phyloP scores from a whole-genome alignment of 108 stramenopile species.

The Nitzschia palea region DNA sequence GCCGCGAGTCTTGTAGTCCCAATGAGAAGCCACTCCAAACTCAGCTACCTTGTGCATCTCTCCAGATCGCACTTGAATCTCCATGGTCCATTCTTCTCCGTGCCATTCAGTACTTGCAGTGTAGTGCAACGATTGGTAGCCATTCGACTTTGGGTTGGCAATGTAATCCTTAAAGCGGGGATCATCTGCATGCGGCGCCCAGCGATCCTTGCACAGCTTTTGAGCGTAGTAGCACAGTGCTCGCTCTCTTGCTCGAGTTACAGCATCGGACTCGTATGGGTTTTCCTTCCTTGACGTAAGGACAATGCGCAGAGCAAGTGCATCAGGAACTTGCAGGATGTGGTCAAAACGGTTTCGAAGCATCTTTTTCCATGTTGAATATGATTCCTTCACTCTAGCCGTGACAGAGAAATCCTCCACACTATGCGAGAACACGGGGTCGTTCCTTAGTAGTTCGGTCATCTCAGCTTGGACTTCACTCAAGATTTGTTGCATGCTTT shows the following conservation, averaged over 20 bases:
- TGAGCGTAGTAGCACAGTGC: conserved; percentile 82
- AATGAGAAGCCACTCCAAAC: conserved; percentile 84
- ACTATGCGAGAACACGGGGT: conserved; percentile 52
- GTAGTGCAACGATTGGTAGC: conserved; percentile 93
- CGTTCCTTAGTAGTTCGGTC: conserved; percentile 54
- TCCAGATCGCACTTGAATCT: conserved; percentile 81
- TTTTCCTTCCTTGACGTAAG: conserved; percentile 57
- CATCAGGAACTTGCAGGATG: conserved; percentile 78
- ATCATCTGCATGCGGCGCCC: conserved; percentile 42
- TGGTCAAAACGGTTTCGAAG: conserved; percentile 56
- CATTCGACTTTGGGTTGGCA: conserved; percentile 81
- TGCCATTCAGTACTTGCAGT: conserved; percentile 60
- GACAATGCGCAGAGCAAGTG: conserved; percentile 76
- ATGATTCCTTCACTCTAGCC: conserved; percentile 81
- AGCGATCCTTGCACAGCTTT: conserved; percentile 48
- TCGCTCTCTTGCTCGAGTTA: conserved; percentile 62
- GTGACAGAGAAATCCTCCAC: conserved; percentile 62
- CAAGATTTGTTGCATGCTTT: conserved; percentile 60
- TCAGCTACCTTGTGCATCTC: conserved; percentile 91
- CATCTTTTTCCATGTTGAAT: conserved; percentile 85
- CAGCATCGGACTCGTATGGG: conserved; percentile 53
- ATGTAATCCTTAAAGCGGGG: conserved; percentile 92
- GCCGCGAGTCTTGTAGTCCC: conserved; percentile 67
- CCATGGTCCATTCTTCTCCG: conserved; percentile 66
- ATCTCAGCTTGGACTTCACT: conserved; percentile 56